Base-by-base conservation (phyloP, 208 protist genomes). In the Endotrypanum monterogeii region DNA sequence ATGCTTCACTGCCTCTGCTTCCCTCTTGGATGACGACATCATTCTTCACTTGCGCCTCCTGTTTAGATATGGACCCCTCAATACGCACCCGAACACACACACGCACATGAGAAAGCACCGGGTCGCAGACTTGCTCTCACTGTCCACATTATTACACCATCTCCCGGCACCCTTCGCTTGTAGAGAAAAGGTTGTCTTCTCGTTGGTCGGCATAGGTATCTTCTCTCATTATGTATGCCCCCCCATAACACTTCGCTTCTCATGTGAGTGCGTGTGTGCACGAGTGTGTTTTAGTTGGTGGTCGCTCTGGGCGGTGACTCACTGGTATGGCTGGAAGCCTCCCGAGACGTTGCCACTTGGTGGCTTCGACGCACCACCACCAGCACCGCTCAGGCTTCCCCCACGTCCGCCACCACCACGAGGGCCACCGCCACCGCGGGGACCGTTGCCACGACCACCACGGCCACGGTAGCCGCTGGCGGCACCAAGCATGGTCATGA, bases 401-500 rank as follows among this genome's bases (percentile, higher is more conserved):
- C 79, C 62, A 16, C 76, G 56, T 39, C 69, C 30, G 2, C 68
- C 76, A 35, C 86, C 73, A n/a, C 80, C 76, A 56, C 74, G 73
- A 41, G 72, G 80, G 51, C 73, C 62, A n/a, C 74, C 52, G 18
- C 74, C 65, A 56, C 68, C 44, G 30, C 73, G 66, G 48, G 77
- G 46, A 37, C 48, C 32, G 58, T 70, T 71, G n/a, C 80, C 57
- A 61, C 79, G 72, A 23, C 74, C 37, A 2, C 78, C 67, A 50
- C 78, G 65, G 18, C 71, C 70, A 30, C 74, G 71, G 50, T 74
- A 78, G 35, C 75, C 78, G 58, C 80, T 72, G 56, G 69, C 83
- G 6, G 79, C 81, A 12, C 82, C 78, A 23, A 90, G 84, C 84
- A 92, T 87, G 8, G 85, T 86, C 87, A 94, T 92, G 9, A 94